Evolutionary conservation across 805 yeast species (phyloP).

Genomic region (Wickerhamiella alocasiicola): DNA sequence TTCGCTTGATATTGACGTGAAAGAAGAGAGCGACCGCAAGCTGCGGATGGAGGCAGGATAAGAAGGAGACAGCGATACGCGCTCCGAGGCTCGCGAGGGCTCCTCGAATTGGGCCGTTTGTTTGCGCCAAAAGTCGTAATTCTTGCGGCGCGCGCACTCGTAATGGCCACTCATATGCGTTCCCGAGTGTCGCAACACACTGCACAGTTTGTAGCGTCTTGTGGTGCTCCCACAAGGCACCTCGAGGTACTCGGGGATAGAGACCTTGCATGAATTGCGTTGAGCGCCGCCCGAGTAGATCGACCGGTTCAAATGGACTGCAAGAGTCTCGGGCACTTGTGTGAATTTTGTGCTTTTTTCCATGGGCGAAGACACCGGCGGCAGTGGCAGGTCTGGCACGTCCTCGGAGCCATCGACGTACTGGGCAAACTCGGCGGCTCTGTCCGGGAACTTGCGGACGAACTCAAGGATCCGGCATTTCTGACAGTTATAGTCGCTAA

Average conservation of each 20-base stretch:
- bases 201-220: slow-evolving; percentile 43
- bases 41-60: not conserved
- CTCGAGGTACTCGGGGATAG: slow-evolving; percentile 44
- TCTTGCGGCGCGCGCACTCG: slow-evolving; percentile 70
- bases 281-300: slow-evolving; percentile 46
- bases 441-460: slow-evolving; percentile 29
- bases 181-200: slow-evolving; percentile 77
- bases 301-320: slow-evolving; percentile 80
- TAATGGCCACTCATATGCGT: slow-evolving; percentile 84
- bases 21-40: not conserved
- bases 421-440: slow-evolving; percentile 30
- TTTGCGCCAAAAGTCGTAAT: slow-evolving; percentile 21
- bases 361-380: slow-evolving; percentile 34
- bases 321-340: slow-evolving; percentile 56
- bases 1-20: not conserved
- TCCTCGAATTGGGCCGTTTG: slow-evolving; percentile 2
- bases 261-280: slow-evolving; percentile 64
- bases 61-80: not conserved
- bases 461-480: slow-evolving; percentile 44
- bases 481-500: slow-evolving; percentile 63
- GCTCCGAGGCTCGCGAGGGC: not conserved
- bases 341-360: slow-evolving; percentile 50
- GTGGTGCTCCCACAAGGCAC: slow-evolving; percentile 25
- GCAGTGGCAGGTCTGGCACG: slow-evolving; percentile 23
- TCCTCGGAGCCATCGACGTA: slow-evolving; percentile 21